Conservation (phyloP, 1,139 yeast genomes). For the Saccharomycopsis phalli region DNA sequence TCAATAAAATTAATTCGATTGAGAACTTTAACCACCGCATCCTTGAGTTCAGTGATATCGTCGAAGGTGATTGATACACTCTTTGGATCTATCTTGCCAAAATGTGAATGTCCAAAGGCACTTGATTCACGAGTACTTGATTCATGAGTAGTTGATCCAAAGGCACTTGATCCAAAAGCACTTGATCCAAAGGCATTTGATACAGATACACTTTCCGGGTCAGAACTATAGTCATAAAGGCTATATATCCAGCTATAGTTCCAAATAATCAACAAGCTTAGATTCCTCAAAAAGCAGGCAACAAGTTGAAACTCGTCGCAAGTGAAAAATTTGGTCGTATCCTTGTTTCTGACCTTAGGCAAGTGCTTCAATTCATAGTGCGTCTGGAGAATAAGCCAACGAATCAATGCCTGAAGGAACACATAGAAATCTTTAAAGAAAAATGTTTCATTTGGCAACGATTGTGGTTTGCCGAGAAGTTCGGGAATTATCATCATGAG, state of each 20-base stretch:
- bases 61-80: too few species aligned
- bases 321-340: constrained; percentile 34
- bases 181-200: too few species aligned
- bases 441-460: constrained; percentile 20
- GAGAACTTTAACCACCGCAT: constrained; percentile 47
- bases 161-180: too few species aligned
- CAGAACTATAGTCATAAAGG: too few species aligned
- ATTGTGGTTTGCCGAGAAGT: neutral
- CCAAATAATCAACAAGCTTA: constrained; percentile 51
- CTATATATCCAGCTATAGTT: constrained; percentile 25
- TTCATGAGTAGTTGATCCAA: too few species aligned
- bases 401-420: constrained; percentile 45
- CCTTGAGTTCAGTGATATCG: too few species aligned
- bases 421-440: constrained; percentile 29
- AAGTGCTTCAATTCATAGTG: constrained; percentile 50
- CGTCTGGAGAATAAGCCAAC: constrained; percentile 55
- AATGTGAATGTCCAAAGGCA: too few species aligned
- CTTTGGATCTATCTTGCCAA: too few species aligned
- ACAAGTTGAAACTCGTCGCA: constrained; percentile 38
- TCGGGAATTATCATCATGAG: constrained; percentile 8
- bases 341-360: constrained; percentile 17
- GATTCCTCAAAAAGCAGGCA: constrained; percentile 41
- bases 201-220: too few species aligned
- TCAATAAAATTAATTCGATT: constrained; percentile 66
- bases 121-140: too few species aligned